Evolutionary conservation across 73 alveolate genomes (phyloP), one percentile per base, ranked within the genome.

Genomic region (Durusdinium trenchii): DNA sequence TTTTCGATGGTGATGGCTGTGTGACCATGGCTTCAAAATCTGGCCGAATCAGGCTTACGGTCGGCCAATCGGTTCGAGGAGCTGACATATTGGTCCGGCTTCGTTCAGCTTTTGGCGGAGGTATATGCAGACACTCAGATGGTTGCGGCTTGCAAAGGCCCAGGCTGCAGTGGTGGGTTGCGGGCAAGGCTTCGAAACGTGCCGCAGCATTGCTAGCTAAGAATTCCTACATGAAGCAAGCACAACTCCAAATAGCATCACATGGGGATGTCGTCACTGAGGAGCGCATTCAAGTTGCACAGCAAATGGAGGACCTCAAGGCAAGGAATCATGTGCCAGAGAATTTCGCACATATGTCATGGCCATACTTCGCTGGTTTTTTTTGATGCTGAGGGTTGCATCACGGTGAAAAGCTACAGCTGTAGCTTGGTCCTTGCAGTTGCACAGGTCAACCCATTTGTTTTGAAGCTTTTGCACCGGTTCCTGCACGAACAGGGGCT

Each of bases 1-100:
- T 71, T 38, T 71, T 71, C 26, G 84, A 71, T 71, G 84, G 84
- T 28, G 52, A 71, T 36, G 84, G 84, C 23, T 71, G 84, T 36
- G 84, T 71, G 84, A 71, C 48, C 51, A 14, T 71, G 51, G 51
- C 9, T 0, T n/a, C n/a, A n/a, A 71, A 71, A 38, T 3, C 14
- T 28, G 84, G 84, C 9, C 48, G 30, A 28, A 36, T 71, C 50
- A 47, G 84, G n/a, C 48, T 71, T 35, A 28, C 10, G 52, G 35
- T 71, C 84, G 4, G n/a, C 1, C 84, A 71, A 71, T 71, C 84
- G 16, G 84, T 71, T 36, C 50, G 32, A 9, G 84, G 84, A 10
- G 52, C 32, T 47, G 50, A 71, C 3, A 32, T 36, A 51, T 32
- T 71, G 84, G 35, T 71, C 14, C 84, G 50, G 9, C 40, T 71